Base-by-base conservation (phyloP, 2,329 filamentous ascomycete species). In the Paradendryphiella salina region DNA sequence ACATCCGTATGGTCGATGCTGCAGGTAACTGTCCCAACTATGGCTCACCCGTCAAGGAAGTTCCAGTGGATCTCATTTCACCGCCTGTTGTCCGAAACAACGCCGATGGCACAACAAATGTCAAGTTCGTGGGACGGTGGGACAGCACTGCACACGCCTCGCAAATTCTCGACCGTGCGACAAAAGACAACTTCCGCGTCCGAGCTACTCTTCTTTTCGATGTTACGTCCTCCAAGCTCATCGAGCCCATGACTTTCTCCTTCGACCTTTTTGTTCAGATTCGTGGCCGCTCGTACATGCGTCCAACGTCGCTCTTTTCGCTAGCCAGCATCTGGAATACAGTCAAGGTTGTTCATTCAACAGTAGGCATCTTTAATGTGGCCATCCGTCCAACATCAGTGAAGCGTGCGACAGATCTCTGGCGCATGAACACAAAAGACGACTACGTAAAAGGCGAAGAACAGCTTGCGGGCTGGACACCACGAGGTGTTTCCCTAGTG, bases 381-480 rank as follows among this genome's bases (percentile, higher is more conserved):
- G 86, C 86, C 5, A 86, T 97, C 73, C 87, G 90, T 23, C 94
- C 94, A 0, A 86, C 90, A 6, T 91, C 91, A 2, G 91, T 96
- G 42, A 96, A 96, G 74, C 84, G 90, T 38, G 90, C 91, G 0
- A 90, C 90, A 3, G 94, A 99, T 70, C 79, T 99, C 10, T 99
- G 94, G 94, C 85, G 94, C 46, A 90, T 97, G 85, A 95, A 91
- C 72, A 97, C 92, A 13, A 87, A 90, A 52, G 88, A 96, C 65
- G 90, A 96, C 71, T 97, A 96, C 68, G 89, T 99, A 64, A 96
- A 96, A 72, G 94, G 94, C 47, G 92, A 99, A 74, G 94, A 99
- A 72, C 82, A 86, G 40, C 79, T 99, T 32, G 85, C 80, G 2
- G 85, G 85, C 49, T 99, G 94, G 94, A 85, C 86, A 6, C 93